These are phyloP conservation scores for Rhododendron williamsianum DNA, from an alignment of 148 eudicot genomes.

Conservation along the genomic window DNA sequence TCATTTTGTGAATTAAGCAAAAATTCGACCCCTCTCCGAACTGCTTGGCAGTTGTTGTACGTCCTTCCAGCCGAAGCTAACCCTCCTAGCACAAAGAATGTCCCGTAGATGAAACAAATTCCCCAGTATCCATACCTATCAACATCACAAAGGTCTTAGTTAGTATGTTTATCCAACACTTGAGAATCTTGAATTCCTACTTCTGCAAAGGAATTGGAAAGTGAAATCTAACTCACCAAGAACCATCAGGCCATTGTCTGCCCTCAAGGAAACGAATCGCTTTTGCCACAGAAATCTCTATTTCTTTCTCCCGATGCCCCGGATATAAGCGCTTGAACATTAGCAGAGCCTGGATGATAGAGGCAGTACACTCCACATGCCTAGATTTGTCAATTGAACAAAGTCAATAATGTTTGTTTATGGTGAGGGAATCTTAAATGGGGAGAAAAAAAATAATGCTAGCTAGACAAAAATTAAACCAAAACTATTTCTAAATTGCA, in stretches of 20 bases:
- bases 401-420: neutral
- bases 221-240: neutral
- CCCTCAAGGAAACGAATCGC: neutral
- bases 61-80: neutral
- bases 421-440: neutral
- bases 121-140: neutral
- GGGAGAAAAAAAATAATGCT: too few relatives aligned
- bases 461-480: neutral
- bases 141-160: neutral
- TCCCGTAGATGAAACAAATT: neutral
- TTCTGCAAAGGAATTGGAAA: neutral
- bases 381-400: neutral
- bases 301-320: neutral
- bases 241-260: neutral
- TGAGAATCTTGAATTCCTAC: neutral
- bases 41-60: neutral
- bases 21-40: neutral
- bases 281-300: neutral
- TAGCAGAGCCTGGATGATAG: neutral
- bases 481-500: neutral
- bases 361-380: conserved; percentile 1
- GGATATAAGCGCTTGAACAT: neutral
- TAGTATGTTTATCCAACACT: neutral
- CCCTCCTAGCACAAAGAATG: neutral
- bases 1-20: neutral